Conservation (phyloP, 495 filamentous ascomycete species). For the Daldinia loculata region DNA sequence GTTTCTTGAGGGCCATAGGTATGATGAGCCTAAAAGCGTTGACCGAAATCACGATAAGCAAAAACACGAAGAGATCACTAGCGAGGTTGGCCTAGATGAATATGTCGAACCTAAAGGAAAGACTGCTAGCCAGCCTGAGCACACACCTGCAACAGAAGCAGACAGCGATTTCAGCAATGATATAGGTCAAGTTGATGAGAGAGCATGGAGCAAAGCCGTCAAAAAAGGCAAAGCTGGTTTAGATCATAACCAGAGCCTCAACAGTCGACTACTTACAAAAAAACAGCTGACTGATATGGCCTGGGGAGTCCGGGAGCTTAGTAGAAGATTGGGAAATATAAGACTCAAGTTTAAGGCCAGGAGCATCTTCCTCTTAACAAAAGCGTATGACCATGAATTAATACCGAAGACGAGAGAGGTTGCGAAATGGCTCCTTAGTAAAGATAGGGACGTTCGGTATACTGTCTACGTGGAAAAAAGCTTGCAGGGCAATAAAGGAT, state of each 20-base stretch:
- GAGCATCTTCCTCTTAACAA: slow-evolving; percentile 88
- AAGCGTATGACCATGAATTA: slow-evolving; percentile 84
- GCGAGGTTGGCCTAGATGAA: slow-evolving; percentile 41
- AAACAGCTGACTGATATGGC: slow-evolving; percentile 95
- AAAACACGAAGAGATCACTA: slow-evolving; percentile 40
- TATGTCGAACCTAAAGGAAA: slow-evolving; percentile 50
- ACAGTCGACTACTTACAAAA: slow-evolving; percentile 80
- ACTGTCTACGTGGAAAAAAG: slow-evolving; percentile 83
- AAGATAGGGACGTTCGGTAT: slow-evolving; percentile 72
- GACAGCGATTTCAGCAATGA: slow-evolving; percentile 42
- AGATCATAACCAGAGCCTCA: slow-evolving; percentile 46
- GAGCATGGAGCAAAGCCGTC: slow-evolving; percentile 53
- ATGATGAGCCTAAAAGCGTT: slow-evolving; percentile 9
- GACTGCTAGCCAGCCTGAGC: slow-evolving; percentile 1
- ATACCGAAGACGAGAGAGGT: slow-evolving; percentile 80
- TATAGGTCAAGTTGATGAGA: slow-evolving; percentile 56
- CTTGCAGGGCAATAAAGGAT: slow-evolving; percentile 71
- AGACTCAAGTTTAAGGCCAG: slow-evolving; percentile 80
- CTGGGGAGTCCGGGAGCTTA: slow-evolving; percentile 89
- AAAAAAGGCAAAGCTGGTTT: slow-evolving; percentile 41
- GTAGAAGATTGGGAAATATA: slow-evolving; percentile 82
- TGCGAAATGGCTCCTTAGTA: slow-evolving; percentile 84
- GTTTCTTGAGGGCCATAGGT: slow-evolving; percentile 69
- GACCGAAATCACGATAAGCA: slow-evolving; percentile 28
- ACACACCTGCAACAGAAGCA: slow-evolving; percentile 31